Conservation (phyloP, 2,329 filamentous ascomycete genomes). For the Apiospora marii region DNA sequence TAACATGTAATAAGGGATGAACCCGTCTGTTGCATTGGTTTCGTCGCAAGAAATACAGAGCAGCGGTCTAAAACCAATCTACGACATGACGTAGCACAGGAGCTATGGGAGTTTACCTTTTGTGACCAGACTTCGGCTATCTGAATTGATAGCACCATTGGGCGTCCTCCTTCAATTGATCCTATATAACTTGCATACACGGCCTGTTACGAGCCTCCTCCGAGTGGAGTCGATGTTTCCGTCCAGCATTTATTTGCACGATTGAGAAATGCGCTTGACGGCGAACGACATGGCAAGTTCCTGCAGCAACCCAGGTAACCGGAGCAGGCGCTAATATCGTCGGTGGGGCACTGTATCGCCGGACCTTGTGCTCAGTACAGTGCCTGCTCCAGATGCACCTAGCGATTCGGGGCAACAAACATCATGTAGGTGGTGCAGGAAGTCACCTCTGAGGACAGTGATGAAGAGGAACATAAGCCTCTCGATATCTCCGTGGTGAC, state of each 20-base stretch:
- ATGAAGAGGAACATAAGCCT: background rate
- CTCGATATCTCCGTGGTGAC: background rate
- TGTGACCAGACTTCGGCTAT: background rate
- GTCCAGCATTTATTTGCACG: background rate
- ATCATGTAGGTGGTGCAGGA: background rate
- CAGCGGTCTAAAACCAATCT: background rate
- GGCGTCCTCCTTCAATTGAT: background rate
- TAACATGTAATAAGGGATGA: background rate
- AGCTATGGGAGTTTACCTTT: background rate
- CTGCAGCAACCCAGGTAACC: conserved; percentile 15
- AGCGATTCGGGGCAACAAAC: background rate
- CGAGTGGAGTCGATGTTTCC: background rate
- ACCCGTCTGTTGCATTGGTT: background rate
- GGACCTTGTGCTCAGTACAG: background rate
- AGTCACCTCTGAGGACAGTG: background rate
- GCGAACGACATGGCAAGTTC: conserved; percentile 9
- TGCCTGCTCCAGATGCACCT: conserved; percentile 4
- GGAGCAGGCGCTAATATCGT: conserved; percentile 11
- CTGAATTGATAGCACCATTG: background rate
- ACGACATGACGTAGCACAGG: conserved; percentile 7
- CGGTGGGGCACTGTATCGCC: background rate
- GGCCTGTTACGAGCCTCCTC: background rate
- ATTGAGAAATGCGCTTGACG: background rate
- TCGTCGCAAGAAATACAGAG: background rate
- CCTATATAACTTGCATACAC: background rate